phyloP scores from a whole-genome alignment of 192 early-diverging fungal species.

The Cetraspora pellucida region DNA sequence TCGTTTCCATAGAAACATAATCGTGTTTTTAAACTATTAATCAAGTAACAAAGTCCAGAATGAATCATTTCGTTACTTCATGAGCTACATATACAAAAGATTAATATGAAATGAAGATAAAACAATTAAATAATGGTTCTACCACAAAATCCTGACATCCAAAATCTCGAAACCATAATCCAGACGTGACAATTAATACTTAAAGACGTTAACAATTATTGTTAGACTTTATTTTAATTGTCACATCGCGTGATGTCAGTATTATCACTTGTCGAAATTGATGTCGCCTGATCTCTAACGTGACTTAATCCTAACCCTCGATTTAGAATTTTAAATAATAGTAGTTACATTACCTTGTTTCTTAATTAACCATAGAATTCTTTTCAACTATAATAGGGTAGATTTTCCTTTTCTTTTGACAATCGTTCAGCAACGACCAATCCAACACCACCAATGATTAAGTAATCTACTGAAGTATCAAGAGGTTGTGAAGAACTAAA shows the following conservation, averaged over 20 bases:
- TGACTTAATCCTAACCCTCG: too few relatives aligned
- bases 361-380: constrained; percentile 62
- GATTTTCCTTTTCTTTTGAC: constrained; percentile 48
- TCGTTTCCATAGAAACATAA: constrained; percentile 78
- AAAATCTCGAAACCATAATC: too few relatives aligned
- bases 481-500: background rate
- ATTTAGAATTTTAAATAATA: too few relatives aligned
- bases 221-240: too few relatives aligned
- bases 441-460: constrained; percentile 84
- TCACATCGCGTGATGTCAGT: too few relatives aligned
- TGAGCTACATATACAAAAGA: constrained; percentile 49
- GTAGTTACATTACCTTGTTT: constrained; percentile 59
- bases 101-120: background rate
- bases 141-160: too few relatives aligned
- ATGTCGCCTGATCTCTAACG: too few relatives aligned
- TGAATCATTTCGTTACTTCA: constrained; percentile 91
- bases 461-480: constrained; percentile 64
- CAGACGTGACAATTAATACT: background rate
- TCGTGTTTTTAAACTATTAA: constrained; percentile 69
- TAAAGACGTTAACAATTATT: too few relatives aligned
- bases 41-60: constrained; percentile 83
- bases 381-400: constrained; percentile 72
- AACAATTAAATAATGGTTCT: background rate
- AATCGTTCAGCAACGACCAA: constrained; percentile 73
- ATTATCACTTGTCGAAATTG: too few relatives aligned